These are phyloP conservation scores for Yarrowia hollandica DNA, from an alignment of 805 yeast genomes.

Conservation along the genomic window DNA sequence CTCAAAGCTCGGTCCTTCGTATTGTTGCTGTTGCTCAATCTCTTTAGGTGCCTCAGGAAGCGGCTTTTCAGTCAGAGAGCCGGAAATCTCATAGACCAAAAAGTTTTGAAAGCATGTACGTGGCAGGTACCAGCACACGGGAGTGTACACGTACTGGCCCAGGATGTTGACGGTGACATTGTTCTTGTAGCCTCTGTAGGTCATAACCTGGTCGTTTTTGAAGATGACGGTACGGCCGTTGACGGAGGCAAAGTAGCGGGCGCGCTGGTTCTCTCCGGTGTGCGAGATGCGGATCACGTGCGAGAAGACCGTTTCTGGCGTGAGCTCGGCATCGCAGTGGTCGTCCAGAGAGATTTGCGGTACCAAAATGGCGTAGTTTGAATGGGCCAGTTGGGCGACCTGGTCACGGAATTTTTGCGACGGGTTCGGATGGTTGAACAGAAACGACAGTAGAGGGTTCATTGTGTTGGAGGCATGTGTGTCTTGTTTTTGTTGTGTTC, in stretches of 20 bases:
- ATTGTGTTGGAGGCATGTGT: background rate
- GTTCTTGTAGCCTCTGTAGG: constrained; percentile 59
- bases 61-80: constrained; percentile 44
- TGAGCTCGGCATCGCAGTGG: constrained; percentile 44
- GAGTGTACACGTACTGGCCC: constrained; percentile 50
- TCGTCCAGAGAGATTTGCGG: constrained; percentile 57
- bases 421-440: constrained; percentile 65
- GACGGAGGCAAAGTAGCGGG: constrained; percentile 35
- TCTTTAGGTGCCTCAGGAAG: constrained; percentile 19
- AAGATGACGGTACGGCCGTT: constrained; percentile 53
- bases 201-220: constrained; percentile 54
- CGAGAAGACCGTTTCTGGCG: constrained; percentile 45
- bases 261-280: constrained; percentile 34
- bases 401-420: constrained; percentile 32
- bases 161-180: constrained; percentile 49
- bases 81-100: constrained; percentile 58
- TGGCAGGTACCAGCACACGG: constrained; percentile 57
- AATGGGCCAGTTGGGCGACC: constrained; percentile 41
- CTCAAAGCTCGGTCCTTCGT: constrained; percentile 39
- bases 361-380: constrained; percentile 59
- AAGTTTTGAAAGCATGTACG: constrained; percentile 41
- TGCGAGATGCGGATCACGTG: constrained; percentile 54
- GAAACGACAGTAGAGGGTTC: constrained; percentile 30
- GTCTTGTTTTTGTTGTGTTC: background rate
- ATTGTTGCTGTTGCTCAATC: background rate